Conservation (phyloP, 1,284 basidiomycete species). For the Tilletia indica region DNA sequence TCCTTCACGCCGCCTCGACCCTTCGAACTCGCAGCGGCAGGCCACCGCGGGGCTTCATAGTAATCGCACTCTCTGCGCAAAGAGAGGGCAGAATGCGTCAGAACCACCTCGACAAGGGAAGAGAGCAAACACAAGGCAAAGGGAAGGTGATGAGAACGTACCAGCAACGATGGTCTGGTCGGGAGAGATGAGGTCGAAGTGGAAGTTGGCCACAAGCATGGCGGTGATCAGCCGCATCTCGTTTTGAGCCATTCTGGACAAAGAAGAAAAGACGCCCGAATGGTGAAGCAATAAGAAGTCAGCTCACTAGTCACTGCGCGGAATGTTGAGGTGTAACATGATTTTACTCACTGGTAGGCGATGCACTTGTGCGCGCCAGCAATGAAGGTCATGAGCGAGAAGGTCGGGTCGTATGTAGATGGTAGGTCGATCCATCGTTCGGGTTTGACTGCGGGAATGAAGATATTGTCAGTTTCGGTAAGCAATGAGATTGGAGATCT, state of each 20-base stretch:
- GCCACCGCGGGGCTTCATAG: conserved; percentile 43
- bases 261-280: too few relatives aligned
- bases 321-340: too few relatives aligned
- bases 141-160: background rate
- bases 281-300: too few relatives aligned
- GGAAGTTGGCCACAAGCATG: conserved; percentile 40
- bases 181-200: conserved; percentile 32
- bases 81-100: background rate
- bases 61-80: conserved; percentile 32
- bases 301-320: too few relatives aligned
- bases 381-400: conserved; percentile 43
- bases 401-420: conserved; percentile 39
- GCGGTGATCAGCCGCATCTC: conserved; percentile 43
- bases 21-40: conserved; percentile 28
- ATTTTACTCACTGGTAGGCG: conserved; percentile 25
- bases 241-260: conserved; percentile 31
- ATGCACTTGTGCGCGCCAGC: conserved; percentile 47
- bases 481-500: too few relatives aligned
- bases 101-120: background rate
- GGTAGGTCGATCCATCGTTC: conserved; percentile 42
- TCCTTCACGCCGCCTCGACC: background rate
- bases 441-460: conserved; percentile 27
- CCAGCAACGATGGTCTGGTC: conserved; percentile 29
- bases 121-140: background rate
- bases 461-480: too few relatives aligned